A percentile compares a stretch with the other conserved stretches of the same genome.
phyloP scores from a whole-genome alignment of 1,139 yeast species.

The Wickerhamiella pararugosa region DNA sequence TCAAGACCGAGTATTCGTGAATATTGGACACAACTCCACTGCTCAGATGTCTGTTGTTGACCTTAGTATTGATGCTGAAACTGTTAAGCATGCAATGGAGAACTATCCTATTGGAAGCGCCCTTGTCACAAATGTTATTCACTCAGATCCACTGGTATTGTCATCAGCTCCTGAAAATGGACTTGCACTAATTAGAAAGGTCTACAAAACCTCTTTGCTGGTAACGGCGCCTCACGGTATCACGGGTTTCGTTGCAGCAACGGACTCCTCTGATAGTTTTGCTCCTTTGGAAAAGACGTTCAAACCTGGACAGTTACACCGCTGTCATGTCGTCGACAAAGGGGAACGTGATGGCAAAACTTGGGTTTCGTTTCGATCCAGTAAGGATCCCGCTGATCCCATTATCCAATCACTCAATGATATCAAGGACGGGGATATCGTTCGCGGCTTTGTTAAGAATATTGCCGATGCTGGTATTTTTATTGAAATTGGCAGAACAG shows the following conservation, averaged over 20 bases:
- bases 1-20: slow-evolving; percentile 46
- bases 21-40: slow-evolving; percentile 49
- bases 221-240: slow-evolving; percentile 29
- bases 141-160: slow-evolving; percentile 29
- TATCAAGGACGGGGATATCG: slow-evolving; percentile 51
- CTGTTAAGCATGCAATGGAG: slow-evolving; percentile 37
- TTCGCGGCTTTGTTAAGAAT: slow-evolving; percentile 66
- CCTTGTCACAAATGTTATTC: slow-evolving; percentile 41
- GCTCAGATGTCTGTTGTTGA: slow-evolving; percentile 61
- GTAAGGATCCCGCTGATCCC: slow-evolving; percentile 30
- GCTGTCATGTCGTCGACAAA: slow-evolving; percentile 43
- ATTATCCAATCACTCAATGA: slow-evolving; percentile 38
- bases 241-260: slow-evolving; percentile 43
- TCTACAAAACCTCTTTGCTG: slow-evolving; percentile 47
- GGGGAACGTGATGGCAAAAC: slow-evolving; percentile 39
- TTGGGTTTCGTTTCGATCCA: slow-evolving; percentile 47
- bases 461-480: slow-evolving; percentile 68
- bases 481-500: slow-evolving; percentile 55
- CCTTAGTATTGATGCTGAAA: slow-evolving; percentile 35
- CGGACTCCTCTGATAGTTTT: slow-evolving; percentile 39
- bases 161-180: not conserved
- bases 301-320: slow-evolving; percentile 40
- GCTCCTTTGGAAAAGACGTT: slow-evolving; percentile 33
- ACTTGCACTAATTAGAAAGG: slow-evolving; percentile 35
- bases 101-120: slow-evolving; percentile 60